Base-by-base conservation (phyloP, 176 grass and related monocot species). In the Oryza meridionalis region DNA sequence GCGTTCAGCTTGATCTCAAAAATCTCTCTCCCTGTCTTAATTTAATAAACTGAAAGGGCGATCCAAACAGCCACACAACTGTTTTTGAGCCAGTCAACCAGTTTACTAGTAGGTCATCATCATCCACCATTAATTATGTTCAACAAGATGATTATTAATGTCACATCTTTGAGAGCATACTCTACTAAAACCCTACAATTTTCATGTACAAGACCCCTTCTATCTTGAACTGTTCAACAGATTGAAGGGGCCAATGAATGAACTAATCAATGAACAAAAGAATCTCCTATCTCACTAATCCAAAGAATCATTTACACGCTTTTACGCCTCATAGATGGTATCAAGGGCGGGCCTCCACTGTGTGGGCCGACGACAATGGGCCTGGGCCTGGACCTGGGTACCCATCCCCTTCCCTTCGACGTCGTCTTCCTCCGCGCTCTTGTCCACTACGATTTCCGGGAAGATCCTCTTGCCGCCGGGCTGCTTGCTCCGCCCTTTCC, bases 311-410 rank as follows among this genome's bases (percentile, higher is more conserved):
- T 73, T 17, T 17, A 27, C 9, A 14, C 7, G 53, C 24, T 16
- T 31, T 33, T 75, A 82, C 3, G 77, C 77, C 26, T 93, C 91
- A 4, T 71, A 72, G 75, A 93, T 93, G 33, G 88, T 90, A 21
- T 90, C 82, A 4, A 93, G 82, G 4, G 53, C 79, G 17, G 91
- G 91, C 75, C 55, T 90, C 91, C 91, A 93, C 67, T 86, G 85
- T 45, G 74, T 72, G 37, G 8, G 25, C 21, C 74, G 44, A 58
- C 68, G 24, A 26, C 81, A 69, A 27, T 35, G 32, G 21, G 22
- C 68, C 11, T 22, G 81, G 21, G 22, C 68, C 11, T 22, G 81
- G 22, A 65, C 76, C 55, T 45, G 59, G 25, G 53, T 9, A 15
- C 67, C 81, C 22, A 31, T 62, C 6, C 27, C 65, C 7, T 82